Evolutionary conservation across 2,329 filamentous ascomycete species (phyloP).

Genomic region (Camillea tinctor): DNA sequence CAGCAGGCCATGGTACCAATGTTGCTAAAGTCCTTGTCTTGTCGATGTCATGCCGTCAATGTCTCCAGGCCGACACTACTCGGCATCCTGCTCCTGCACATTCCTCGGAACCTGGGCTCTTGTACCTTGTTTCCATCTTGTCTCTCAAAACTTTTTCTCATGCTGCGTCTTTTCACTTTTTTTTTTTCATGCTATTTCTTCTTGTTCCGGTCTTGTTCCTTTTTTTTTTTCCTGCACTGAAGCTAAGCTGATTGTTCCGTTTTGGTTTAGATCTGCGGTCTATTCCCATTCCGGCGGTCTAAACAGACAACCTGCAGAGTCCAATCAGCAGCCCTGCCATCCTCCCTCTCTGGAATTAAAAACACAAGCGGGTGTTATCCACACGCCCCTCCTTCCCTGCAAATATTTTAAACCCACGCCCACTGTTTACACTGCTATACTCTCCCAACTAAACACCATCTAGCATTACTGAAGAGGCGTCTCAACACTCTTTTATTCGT

Average conservation of each 20-base stretch:
- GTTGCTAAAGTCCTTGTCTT: neutral
- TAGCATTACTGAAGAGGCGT: neutral
- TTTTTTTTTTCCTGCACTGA: conserved; percentile 3
- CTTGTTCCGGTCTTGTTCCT: neutral
- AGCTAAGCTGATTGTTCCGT: conserved; percentile 19
- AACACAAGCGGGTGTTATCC: neutral
- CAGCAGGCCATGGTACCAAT: neutral
- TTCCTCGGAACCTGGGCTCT: neutral
- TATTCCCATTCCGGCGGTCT: conserved; percentile 16
- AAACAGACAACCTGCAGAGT: conserved; percentile 15
- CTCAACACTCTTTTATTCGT: neutral
- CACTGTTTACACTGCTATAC: neutral
- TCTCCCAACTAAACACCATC: neutral
- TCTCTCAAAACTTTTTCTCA: neutral
- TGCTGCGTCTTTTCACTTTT: conserved; percentile 2
- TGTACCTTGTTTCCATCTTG: neutral
- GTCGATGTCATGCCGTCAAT: neutral
- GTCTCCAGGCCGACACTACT: neutral
- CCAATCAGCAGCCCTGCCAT: neutral
- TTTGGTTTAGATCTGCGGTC: conserved; percentile 22
- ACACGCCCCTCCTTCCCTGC: neutral
- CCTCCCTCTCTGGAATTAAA: neutral
- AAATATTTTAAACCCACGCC: neutral
- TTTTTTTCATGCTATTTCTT: neutral
- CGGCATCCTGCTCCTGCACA: neutral